phyloP scores from a whole-genome alignment of 352 stramenopile genomes.

The Phytophthora capsici region DNA sequence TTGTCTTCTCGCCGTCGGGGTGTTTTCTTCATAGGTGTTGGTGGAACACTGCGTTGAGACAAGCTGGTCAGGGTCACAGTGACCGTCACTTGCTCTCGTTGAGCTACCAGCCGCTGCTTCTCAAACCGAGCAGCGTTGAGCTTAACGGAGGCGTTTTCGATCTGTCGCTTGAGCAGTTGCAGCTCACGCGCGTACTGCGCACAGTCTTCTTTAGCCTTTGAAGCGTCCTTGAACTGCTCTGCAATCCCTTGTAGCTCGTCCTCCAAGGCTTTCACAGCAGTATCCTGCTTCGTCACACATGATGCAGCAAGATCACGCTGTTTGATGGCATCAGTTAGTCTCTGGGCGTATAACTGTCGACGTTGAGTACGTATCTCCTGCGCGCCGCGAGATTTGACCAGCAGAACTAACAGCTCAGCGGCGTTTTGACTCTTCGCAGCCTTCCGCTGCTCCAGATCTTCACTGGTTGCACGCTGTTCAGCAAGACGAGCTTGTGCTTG shows the following conservation, averaged over 20 bases:
- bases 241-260: constrained; percentile 40
- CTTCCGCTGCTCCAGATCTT: constrained; percentile 18
- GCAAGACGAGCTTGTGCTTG: constrained; percentile 41
- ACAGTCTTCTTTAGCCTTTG: constrained; percentile 47
- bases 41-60: constrained; percentile 10
- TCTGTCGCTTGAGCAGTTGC: constrained; percentile 55
- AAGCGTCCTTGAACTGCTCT: constrained; percentile 41
- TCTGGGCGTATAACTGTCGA: constrained; percentile 34
- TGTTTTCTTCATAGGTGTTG: constrained; percentile 22
- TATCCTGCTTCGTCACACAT: constrained; percentile 50
- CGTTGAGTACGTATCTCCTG: constrained; percentile 27
- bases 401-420: constrained; percentile 23
- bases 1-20: constrained; percentile 3
- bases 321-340: constrained; percentile 22
- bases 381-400: constrained; percentile 25
- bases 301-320: constrained; percentile 38
- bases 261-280: constrained; percentile 46
- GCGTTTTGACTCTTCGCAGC: constrained; percentile 15
- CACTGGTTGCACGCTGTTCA: constrained; percentile 28
- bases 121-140: constrained; percentile 43
- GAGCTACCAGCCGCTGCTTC: constrained; percentile 2
- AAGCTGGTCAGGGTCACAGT: too few relatives aligned
- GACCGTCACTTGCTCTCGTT: constrained; percentile 1
- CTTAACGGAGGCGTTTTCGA: constrained; percentile 58
- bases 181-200: constrained; percentile 31